Percentiles rank a stretch among this genome's conserved stretches.
phyloP scores from a whole-genome alignment of 2,329 filamentous ascomycete genomes.

The Aspergillus arachidicola region DNA sequence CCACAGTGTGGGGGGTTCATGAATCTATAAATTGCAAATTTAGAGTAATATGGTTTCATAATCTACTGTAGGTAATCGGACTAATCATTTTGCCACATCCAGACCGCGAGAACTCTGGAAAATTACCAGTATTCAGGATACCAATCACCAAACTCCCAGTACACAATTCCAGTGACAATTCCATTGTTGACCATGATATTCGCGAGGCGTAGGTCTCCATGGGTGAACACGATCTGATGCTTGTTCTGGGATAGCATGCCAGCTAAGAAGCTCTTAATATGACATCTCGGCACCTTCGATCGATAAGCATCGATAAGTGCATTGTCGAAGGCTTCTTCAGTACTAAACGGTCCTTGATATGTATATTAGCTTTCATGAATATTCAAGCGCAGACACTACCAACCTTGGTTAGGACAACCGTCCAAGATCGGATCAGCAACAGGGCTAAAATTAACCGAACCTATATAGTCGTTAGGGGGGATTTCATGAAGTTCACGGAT shows the following conservation, averaged over 20 bases:
- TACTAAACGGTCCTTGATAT: conserved; percentile 27
- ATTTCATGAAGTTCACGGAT: conserved; percentile 16
- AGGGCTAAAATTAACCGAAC: conserved; percentile 16
- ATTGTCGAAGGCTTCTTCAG: conserved; percentile 27
- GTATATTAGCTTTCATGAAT: neutral
- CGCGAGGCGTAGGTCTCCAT: neutral
- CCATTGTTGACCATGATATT: conserved; percentile 34
- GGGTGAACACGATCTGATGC: conserved; percentile 22
- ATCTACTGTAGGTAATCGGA: conserved; percentile 30
- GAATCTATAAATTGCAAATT: neutral
- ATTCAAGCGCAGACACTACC: neutral
- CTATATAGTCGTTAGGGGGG: conserved; percentile 16
- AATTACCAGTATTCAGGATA: conserved; percentile 47
- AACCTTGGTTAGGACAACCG: conserved; percentile 9
- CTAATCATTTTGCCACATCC: conserved; percentile 37
- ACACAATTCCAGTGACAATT: conserved; percentile 33
- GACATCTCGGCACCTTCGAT: conserved; percentile 19
- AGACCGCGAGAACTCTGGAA: conserved; percentile 33
- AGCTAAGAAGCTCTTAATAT: conserved; percentile 16
- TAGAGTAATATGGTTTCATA: conserved; percentile 21
- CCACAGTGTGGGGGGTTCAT: too few species aligned
- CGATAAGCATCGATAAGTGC: conserved; percentile 25
- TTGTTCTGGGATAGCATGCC: conserved; percentile 20
- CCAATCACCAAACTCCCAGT: conserved; percentile 43
- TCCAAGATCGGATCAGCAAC: conserved; percentile 19